phyloP scores from a whole-genome alignment of 139 green algal genomes.

The Edaphochlamys debaryana region DNA sequence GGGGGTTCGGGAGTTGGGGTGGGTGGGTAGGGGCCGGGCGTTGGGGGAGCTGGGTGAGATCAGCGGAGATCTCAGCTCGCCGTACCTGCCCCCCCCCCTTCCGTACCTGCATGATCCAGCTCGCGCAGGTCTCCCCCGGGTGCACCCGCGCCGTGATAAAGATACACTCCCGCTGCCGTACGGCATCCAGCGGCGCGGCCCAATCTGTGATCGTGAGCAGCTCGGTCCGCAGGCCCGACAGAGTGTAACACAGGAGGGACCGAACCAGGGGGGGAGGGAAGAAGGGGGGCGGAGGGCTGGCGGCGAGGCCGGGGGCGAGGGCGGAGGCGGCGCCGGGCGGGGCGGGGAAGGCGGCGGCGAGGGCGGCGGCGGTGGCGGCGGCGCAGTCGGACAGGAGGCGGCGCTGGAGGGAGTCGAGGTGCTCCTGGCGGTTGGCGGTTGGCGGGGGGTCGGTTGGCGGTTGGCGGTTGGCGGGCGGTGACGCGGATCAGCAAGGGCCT shows the following conservation, averaged over 20 bases:
- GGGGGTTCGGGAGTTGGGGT: too few species aligned
- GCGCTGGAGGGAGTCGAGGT: conserved; percentile 44
- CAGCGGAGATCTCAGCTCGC: too few species aligned
- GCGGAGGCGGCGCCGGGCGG: neutral
- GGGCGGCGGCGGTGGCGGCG: neutral
- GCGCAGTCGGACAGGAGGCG: neutral
- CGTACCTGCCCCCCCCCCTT: too few species aligned
- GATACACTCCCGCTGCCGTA: conserved; percentile 52
- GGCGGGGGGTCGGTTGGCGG: too few species aligned
- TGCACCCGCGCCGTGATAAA: conserved; percentile 75
- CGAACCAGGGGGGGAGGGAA: conserved; percentile 35
- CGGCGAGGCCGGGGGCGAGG: neutral
- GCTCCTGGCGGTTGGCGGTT: too few species aligned
- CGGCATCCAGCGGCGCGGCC: conserved; percentile 31
- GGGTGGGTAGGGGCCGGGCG: too few species aligned
- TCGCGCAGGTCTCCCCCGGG: conserved; percentile 80
- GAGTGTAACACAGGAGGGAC: conserved; percentile 63
- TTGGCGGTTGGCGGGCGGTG: too few species aligned
- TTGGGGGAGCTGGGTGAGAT: too few species aligned
- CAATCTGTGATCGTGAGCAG: conserved; percentile 71
- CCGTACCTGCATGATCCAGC: conserved; percentile 61
- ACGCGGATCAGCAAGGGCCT: neutral
- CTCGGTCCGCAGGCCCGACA: conserved; percentile 50
- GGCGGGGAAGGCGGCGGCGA: too few species aligned
- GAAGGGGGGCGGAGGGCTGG: neutral